A percentile compares a stretch with the other conserved stretches of the same genome.
Conservation (phyloP, 2,329 filamentous ascomycete species). For the Beauveria caledonica region DNA sequence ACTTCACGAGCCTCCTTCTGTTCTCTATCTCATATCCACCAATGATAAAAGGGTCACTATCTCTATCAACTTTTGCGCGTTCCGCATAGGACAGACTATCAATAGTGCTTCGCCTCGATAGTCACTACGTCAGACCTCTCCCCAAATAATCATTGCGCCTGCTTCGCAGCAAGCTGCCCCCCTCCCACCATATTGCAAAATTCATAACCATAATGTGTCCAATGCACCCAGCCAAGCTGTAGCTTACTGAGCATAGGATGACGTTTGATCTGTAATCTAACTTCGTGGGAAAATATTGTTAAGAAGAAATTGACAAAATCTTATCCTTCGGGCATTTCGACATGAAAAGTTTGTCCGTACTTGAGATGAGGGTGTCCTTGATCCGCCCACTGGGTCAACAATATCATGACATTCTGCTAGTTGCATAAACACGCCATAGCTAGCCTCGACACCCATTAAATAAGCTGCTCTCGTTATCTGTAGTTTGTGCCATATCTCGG, state of each 20-base stretch:
- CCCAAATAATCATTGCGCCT: background rate
- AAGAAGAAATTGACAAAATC: conserved; percentile 39
- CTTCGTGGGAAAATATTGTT: conserved; percentile 42
- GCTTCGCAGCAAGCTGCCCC: background rate
- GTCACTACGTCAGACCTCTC: background rate
- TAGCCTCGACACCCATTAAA: conserved; percentile 22
- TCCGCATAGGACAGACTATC: background rate
- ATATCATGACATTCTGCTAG: conserved; percentile 11
- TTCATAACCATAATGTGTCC: conserved; percentile 55
- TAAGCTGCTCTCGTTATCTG: conserved; percentile 26
- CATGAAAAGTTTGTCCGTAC: conserved; percentile 21
- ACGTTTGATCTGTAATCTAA: conserved; percentile 46
- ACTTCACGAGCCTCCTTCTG: background rate
- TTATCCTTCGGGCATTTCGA: conserved; percentile 31
- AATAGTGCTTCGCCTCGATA: background rate
- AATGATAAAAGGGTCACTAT: background rate
- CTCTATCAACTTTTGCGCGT: background rate
- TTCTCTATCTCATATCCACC: conserved; percentile 6
- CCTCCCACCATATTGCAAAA: conserved; percentile 43
- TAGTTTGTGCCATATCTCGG: conserved; percentile 51
- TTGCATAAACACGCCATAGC: conserved; percentile 8
- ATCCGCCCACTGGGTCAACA: conserved; percentile 11
- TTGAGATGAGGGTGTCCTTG: conserved; percentile 18
- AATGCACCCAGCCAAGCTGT: conserved; percentile 44
- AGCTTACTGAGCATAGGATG: conserved; percentile 48